A percentile compares a stretch with the other conserved stretches of the same genome.
Evolutionary conservation across 352 stramenopile species (phyloP).

Genomic region (Pseudoperonospora humuli): DNA sequence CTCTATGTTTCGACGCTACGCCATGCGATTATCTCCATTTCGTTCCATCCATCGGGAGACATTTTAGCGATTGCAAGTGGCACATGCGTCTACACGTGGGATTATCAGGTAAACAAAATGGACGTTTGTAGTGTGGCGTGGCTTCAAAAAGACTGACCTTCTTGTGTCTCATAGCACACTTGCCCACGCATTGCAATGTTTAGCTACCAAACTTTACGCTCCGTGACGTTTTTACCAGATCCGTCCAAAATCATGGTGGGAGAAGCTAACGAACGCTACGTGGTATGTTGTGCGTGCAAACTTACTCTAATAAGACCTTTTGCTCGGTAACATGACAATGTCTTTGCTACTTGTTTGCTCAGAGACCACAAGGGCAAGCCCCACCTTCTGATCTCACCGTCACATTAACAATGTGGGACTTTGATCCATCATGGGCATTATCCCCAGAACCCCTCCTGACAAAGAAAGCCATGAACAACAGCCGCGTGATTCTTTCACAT

Average conservation of each 20-base stretch:
- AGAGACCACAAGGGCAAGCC: conserved; percentile 70
- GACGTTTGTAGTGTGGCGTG: conserved; percentile 11
- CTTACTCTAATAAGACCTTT: background rate
- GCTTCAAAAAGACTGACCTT: background rate
- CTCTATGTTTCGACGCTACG: conserved; percentile 91
- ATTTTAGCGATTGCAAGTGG: conserved; percentile 94
- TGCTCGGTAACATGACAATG: background rate
- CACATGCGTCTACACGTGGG: conserved; percentile 93
- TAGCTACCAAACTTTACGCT: conserved; percentile 87
- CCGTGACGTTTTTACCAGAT: conserved; percentile 90
- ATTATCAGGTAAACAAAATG: conserved; percentile 78
- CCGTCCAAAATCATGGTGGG: conserved; percentile 91
- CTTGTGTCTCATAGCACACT: conserved; percentile 40
- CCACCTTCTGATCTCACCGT: conserved; percentile 87
- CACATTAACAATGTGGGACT: conserved; percentile 92
- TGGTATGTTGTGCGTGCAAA: conserved; percentile 30
- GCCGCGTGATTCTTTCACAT: conserved; percentile 79
- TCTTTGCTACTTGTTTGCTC: background rate
- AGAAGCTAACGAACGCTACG: conserved; percentile 88
- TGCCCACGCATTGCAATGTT: conserved; percentile 84
- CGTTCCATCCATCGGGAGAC: conserved; percentile 92
- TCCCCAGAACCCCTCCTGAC: conserved; percentile 58
- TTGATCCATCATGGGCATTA: conserved; percentile 80
- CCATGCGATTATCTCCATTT: conserved; percentile 94
- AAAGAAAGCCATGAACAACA: conserved; percentile 84